Evolutionary conservation across 345 rosid species (phyloP), one percentile per base, ranked within the genome.

Genomic region (Limnanthes douglasii): DNA sequence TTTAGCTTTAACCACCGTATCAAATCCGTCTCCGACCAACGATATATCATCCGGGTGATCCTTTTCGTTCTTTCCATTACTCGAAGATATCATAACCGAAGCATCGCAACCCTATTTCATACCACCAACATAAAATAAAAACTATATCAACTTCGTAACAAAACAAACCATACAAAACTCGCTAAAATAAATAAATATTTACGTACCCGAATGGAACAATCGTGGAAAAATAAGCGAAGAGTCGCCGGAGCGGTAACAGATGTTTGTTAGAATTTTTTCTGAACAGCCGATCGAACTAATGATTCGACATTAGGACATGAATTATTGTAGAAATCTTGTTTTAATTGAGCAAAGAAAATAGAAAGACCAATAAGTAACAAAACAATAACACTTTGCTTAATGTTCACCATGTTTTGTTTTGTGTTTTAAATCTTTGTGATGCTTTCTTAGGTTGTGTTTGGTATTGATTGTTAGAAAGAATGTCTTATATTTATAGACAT

Each of bases 1-100:
- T 52, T 78, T 78, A 5, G 88, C 83, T 46, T 70, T 65, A 54
- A 65, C 35, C 37, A 73, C 79, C 0, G 79, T 73, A 61, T 78
- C 88, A 8, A 73, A 77, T 20, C 88, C 82, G 25, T 77, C 88
- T 18, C 82, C 88, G 2, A 78, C 73, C 0, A 78, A 54, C 0
- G 88, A 73, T 1, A 62, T 5, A 48, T 73, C 70, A 18, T 73
- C 88, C 0, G 69, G 62, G 39, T 68, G 69, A 51, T 78, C 74
- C 52, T 60, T 78, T 62, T 78, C 88, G 0, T 65, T 64, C 0
- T 50, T 48, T 46, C 41, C 56, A 5, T 11, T 53, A 0, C 65
- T 35, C 1, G 69, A 49, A 7, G 60, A 17, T 17, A 65, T 35
- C 55, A 70, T 13, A 39, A 73, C 56, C 0, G 88, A 78, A 7